phyloP scores from a whole-genome alignment of 2,329 filamentous ascomycete species.

The Colletotrichum acutatum region DNA sequence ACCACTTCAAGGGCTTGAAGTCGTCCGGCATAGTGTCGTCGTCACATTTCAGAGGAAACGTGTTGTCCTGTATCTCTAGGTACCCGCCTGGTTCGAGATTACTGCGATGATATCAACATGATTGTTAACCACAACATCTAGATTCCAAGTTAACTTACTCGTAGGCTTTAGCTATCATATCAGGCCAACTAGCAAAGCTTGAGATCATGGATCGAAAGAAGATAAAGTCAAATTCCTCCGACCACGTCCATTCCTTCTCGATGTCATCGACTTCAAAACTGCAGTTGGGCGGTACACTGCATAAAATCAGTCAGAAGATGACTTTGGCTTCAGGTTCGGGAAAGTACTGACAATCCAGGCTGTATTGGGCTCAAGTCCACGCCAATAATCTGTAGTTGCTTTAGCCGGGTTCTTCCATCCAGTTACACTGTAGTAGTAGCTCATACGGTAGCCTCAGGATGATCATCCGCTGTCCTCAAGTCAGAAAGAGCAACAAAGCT shows the following conservation, averaged over 20 bases:
- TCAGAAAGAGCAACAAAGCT: slow-evolving; percentile 14
- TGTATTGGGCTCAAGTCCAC: slow-evolving; percentile 50
- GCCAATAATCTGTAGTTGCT: slow-evolving; percentile 36
- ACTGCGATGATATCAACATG: neutral
- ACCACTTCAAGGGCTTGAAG: slow-evolving; percentile 41
- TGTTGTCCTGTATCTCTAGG: slow-evolving; percentile 45
- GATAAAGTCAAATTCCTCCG: slow-evolving; percentile 47
- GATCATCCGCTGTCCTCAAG: slow-evolving; percentile 39
- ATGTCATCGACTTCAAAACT: slow-evolving; percentile 53
- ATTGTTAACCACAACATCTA: neutral
- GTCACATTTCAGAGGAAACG: slow-evolving; percentile 41
- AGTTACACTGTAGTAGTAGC: neutral
- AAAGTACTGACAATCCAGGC: slow-evolving; percentile 40
- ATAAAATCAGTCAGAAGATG: neutral
- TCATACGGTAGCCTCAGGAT: slow-evolving; percentile 40
- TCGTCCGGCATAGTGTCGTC: slow-evolving; percentile 45
- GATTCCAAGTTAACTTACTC: slow-evolving; percentile 7
- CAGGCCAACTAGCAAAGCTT: slow-evolving; percentile 40
- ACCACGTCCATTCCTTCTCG: slow-evolving; percentile 46
- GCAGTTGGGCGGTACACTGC: slow-evolving; percentile 54
- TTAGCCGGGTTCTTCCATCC: neutral
- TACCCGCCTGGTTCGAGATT: slow-evolving; percentile 47
- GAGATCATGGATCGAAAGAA: slow-evolving; percentile 44
- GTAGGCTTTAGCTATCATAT: slow-evolving; percentile 39
- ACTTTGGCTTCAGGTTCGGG: slow-evolving; percentile 30